These are phyloP conservation scores for Ogataea pilisensis DNA, from an alignment of 805 yeast genomes.

Conservation along the genomic window DNA sequence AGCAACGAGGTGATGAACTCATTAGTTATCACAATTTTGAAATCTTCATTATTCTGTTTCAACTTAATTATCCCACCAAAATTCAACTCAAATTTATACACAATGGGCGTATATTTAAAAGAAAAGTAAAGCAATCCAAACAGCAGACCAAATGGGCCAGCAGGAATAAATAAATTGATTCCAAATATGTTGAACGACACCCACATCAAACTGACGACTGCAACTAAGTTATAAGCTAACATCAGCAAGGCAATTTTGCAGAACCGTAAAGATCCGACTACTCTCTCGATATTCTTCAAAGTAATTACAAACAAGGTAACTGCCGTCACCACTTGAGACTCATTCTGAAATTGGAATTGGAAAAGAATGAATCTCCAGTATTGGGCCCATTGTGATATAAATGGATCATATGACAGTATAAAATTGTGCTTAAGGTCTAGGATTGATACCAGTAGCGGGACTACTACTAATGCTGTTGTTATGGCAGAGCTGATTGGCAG, in stretches of 20 bases:
- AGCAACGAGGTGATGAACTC: conserved; percentile 28
- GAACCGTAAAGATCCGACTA: conserved; percentile 53
- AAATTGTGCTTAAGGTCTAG: conserved; percentile 42
- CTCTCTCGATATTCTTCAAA: conserved; percentile 52
- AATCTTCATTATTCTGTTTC: conserved; percentile 15
- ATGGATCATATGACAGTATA: conserved; percentile 47
- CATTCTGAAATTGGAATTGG: conserved; percentile 54
- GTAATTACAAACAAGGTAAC: conserved; percentile 45
- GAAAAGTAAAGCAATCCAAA: conserved; percentile 37
- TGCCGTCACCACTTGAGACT: conserved; percentile 49
- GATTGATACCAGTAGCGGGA: conserved; percentile 41
- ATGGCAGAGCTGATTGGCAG: conserved; percentile 39
- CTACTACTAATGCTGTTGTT: conserved; percentile 32
- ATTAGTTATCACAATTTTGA: conserved; percentile 29
- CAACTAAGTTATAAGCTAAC: conserved; percentile 43
- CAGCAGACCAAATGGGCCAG: conserved; percentile 41
- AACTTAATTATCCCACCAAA: conserved; percentile 26
- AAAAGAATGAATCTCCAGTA: conserved; percentile 50
- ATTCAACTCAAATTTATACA: conserved; percentile 35
- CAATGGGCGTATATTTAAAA: conserved; percentile 37
- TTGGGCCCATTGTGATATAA: conserved; percentile 49
- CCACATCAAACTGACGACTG: conserved; percentile 33
- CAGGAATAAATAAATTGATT: conserved; percentile 38
- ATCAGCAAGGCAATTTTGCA: conserved; percentile 42
- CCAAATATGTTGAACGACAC: conserved; percentile 29